These are phyloP conservation scores for Taphrina populina DNA, from an alignment of 1,139 yeast species.

Conservation along the genomic window DNA sequence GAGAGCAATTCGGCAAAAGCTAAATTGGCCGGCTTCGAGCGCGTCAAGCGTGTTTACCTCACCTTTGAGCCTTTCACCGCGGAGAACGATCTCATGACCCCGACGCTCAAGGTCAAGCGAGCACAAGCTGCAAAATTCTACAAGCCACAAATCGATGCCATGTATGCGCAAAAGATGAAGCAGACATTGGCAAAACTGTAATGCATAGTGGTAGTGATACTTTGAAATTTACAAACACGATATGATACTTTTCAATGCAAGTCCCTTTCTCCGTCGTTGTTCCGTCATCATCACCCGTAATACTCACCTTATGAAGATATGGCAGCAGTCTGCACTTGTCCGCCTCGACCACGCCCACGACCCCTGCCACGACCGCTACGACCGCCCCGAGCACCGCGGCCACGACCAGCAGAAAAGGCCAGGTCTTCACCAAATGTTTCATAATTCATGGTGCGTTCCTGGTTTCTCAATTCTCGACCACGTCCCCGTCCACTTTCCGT, in stretches of 20 bases:
- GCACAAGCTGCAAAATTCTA: slow-evolving; percentile 56
- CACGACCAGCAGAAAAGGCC: slow-evolving; percentile 44
- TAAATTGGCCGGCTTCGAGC: slow-evolving; percentile 57
- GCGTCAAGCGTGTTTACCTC: slow-evolving; percentile 59
- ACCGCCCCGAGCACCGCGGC: slow-evolving; percentile 46
- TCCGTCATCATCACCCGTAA: neutral
- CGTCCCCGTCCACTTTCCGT: slow-evolving; percentile 42
- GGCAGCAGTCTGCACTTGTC: too few species aligned
- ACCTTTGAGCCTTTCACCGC: slow-evolving; percentile 66
- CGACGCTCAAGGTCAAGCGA: slow-evolving; percentile 72
- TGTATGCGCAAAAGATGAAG: slow-evolving; percentile 54
- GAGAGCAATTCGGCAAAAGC: slow-evolving; percentile 44
- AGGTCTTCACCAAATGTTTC: slow-evolving; percentile 68
- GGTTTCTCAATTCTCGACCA: slow-evolving; percentile 56
- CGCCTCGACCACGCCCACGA: slow-evolving; percentile 25
- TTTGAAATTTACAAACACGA: neutral
- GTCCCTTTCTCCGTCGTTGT: neutral
- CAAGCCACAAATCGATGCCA: slow-evolving; percentile 48
- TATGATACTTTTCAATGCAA: too few species aligned
- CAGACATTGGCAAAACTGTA: slow-evolving; percentile 23
- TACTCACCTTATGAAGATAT: neutral
- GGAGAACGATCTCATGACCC: slow-evolving; percentile 66
- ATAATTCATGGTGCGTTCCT: slow-evolving; percentile 60
- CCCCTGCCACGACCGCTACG: slow-evolving; percentile 40
- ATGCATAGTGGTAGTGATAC: neutral